Evolutionary conservation across 257 asterid genomes (phyloP), one percentile per base, ranked within the genome.

Genomic region (Agastache rugosa): DNA sequence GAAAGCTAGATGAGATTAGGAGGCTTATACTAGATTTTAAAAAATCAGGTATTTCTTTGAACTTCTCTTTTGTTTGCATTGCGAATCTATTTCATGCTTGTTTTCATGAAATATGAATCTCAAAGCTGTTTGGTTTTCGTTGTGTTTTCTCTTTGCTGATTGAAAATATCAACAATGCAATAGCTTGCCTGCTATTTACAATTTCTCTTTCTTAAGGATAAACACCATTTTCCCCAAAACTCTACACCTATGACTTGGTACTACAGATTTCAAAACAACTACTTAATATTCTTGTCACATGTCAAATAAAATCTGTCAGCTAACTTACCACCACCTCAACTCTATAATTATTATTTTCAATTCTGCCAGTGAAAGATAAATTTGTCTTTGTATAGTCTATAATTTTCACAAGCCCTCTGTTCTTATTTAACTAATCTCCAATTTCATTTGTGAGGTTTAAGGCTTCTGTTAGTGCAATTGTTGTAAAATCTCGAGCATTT

Each of bases 1-100:
- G 91, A 16, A 90, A 90, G 85, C 90, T 86, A 78, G 96, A 90
- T 68, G 96, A 90, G 79, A 86, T 90, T 69, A 83, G 89, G 75
- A 86, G 96, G 86, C 92, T 87, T 59, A 81, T 90, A 25, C 79
- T 88, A 79, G 85, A 86, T 69, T 90, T 85, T 77, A 88, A 75
- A 76, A 88, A 86, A 83, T 90, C 96, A 86, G 96, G 96, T 87
- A 70, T 19, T 15, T 37, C 39, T 3, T 67, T 15, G 34, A 68
- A 48, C 71, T 65, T 23, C 45, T 41, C 5, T 50, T 22, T 45
- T 14, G 74, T 60, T 66, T 35, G 45, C 27, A 37, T 63, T 54
- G 51, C 53, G 25, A 44, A 71, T 63, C 39, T 63, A 0, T 22
- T 74, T 25, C 7, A 53, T 17, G 19, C 41, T 63, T 53, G 22